A percentile compares a stretch with the other conserved stretches of the same genome.
These are phyloP conservation scores for Claviceps sp. DNA, from an alignment of 2,329 filamentous ascomycete genomes.

Conservation along the genomic window DNA sequence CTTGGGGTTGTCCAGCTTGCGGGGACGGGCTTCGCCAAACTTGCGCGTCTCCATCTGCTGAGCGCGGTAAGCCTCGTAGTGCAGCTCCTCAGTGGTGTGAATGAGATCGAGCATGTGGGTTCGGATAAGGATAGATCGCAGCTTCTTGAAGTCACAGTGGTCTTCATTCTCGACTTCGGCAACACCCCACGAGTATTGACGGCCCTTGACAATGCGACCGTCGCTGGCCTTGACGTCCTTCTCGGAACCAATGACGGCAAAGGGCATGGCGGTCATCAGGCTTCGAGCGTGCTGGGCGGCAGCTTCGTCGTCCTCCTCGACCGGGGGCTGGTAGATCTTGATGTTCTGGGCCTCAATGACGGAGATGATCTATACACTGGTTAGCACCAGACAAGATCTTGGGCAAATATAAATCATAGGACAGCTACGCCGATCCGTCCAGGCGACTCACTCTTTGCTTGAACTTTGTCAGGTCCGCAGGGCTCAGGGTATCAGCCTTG, in stretches of 20 bases:
- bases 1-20: slow-evolving; percentile 99
- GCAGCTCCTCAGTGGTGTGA: slow-evolving; percentile 96
- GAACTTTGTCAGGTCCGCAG: slow-evolving; percentile 80
- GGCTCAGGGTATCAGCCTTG: slow-evolving; percentile 96
- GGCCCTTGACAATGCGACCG: slow-evolving; percentile 94
- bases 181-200: slow-evolving; percentile 98
- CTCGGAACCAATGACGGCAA: slow-evolving; percentile 96
- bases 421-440: neutral
- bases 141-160: slow-evolving; percentile 99
- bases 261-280: slow-evolving; percentile 94
- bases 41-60: slow-evolving; percentile 99
- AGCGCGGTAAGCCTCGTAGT: slow-evolving; percentile 98
- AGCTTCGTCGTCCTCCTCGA: slow-evolving; percentile 96
- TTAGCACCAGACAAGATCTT: slow-evolving; percentile 6
- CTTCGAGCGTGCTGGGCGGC: slow-evolving; percentile 89
- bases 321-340: slow-evolving; percentile 96
- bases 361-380: slow-evolving; percentile 59
- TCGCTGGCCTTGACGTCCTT: slow-evolving; percentile 97
- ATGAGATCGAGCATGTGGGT: slow-evolving; percentile 99
- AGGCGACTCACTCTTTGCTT: slow-evolving; percentile 68
- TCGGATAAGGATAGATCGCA: slow-evolving; percentile 94
- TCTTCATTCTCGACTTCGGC: slow-evolving; percentile 99
- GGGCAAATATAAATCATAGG: neutral
- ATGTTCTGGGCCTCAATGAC: slow-evolving; percentile 98
- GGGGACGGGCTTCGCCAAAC: slow-evolving; percentile 91